Percentiles rank a stretch among this genome's conserved stretches.
phyloP scores from a whole-genome alignment of 306 rosid genomes.

The Prunus armeniaca region DNA sequence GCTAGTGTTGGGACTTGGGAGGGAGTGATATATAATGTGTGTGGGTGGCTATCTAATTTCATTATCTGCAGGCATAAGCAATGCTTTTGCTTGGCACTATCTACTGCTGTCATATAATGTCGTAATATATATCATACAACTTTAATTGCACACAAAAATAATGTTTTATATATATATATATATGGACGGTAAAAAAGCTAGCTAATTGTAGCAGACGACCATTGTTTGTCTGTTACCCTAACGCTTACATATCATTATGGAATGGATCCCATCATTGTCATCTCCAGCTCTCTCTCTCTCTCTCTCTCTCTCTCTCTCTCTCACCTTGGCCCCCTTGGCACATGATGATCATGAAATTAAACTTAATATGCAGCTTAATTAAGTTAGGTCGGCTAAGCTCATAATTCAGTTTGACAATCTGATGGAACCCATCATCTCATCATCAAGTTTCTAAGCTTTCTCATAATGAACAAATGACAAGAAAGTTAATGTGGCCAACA shows the following conservation, averaged over 20 bases:
- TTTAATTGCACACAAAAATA: too few species aligned
- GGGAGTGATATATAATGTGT: background rate
- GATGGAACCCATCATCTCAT: background rate
- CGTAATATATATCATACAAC: too few species aligned
- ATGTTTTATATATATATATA: too few species aligned
- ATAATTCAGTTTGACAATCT: background rate
- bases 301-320: background rate
- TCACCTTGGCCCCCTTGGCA: too few species aligned
- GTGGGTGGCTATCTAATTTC: background rate
- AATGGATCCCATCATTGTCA: background rate
- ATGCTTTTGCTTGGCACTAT: background rate
- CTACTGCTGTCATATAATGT: background rate
- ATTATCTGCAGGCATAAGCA: background rate
- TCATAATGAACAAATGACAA: background rate
- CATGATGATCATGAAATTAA: background rate
- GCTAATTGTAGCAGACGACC: background rate
- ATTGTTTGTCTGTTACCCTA: background rate
- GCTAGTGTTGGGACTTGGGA: background rate
- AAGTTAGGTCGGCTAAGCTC: background rate
- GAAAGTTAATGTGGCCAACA: background rate
- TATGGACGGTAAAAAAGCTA: background rate
- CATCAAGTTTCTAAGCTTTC: background rate
- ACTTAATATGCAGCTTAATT: background rate
- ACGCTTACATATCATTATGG: background rate
- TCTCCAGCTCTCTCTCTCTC: background rate